Conservation (phyloP, 495 filamentous ascomycete genomes). For the Podospora comata region DNA sequence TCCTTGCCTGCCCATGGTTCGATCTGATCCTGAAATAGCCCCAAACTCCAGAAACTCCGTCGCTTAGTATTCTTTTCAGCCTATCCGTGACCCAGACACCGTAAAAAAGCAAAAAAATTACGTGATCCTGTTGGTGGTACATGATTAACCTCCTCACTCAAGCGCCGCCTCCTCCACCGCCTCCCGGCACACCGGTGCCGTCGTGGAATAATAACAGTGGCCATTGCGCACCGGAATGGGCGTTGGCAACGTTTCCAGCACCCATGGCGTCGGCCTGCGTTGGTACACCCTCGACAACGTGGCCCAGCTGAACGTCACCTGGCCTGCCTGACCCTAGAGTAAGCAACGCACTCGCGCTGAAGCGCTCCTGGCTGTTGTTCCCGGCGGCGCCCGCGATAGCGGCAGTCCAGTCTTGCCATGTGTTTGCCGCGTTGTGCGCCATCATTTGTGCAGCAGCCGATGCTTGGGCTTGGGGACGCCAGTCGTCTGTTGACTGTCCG, state of each 20-base stretch:
- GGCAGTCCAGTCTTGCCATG: slow-evolving; percentile 49
- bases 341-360: slow-evolving; percentile 43
- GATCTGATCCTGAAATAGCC: background rate
- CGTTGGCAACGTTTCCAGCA: slow-evolving; percentile 6
- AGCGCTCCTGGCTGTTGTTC: slow-evolving; percentile 41
- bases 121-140: background rate
- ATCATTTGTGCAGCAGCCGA: slow-evolving; percentile 19
- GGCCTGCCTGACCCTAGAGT: slow-evolving; percentile 34
- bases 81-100: background rate
- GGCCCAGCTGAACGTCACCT: slow-evolving; percentile 23
- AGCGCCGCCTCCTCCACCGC: slow-evolving; percentile 9
- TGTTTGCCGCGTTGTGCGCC: slow-evolving; percentile 29
- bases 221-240: slow-evolving; percentile 28
- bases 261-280: slow-evolving; percentile 18
- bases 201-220: slow-evolving; percentile 32
- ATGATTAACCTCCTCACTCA: background rate
- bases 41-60: background rate
- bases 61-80: background rate
- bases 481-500: slow-evolving; percentile 27
- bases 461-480: slow-evolving; percentile 28
- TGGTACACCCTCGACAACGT: slow-evolving; percentile 14
- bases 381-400: slow-evolving; percentile 35
- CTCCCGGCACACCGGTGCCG: slow-evolving; percentile 11
- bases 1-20: background rate
- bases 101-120: background rate